Percentiles rank a stretch among this genome's conserved stretches.
phyloP scores from a whole-genome alignment of 306 rosid genomes.

The Vigna radiata region DNA sequence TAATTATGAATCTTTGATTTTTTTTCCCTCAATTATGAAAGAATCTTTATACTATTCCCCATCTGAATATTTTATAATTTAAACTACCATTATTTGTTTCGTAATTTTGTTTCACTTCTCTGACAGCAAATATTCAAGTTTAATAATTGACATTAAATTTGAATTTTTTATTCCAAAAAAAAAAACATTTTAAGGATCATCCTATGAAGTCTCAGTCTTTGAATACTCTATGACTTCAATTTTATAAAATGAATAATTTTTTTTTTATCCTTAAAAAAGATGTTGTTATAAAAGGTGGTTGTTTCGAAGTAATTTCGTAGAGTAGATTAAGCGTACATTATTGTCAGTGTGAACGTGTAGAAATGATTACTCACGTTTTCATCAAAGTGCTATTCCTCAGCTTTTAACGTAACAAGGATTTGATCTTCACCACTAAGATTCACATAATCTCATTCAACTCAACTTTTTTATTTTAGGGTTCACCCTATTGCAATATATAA shows the following conservation, averaged over 20 bases:
- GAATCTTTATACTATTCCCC: not conserved
- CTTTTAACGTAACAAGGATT: not conserved
- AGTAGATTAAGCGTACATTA: constrained; percentile 31
- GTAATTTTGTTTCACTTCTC: not conserved
- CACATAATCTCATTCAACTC: not conserved
- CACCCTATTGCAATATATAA: not conserved
- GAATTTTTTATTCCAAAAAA: too few relatives aligned
- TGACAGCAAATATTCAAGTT: not conserved
- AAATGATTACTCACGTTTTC: constrained; percentile 38
- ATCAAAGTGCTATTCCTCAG: not conserved
- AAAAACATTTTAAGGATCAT: not conserved
- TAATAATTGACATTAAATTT: not conserved
- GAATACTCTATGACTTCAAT: not conserved
- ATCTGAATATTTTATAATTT: not conserved
- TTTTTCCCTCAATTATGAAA: not conserved
- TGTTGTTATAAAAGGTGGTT: not conserved
- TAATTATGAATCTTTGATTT: constrained; percentile 9
- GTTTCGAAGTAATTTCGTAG: constrained; percentile 40
- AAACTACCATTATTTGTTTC: not conserved
- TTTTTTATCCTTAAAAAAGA: too few relatives aligned
- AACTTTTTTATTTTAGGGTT: not conserved
- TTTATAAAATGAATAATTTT: not conserved
- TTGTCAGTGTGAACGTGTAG: constrained; percentile 42
- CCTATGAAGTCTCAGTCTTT: not conserved
- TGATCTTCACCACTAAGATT: too few relatives aligned